Evolutionary conservation across 2,329 filamentous ascomycete species (phyloP), one percentile per base, ranked within the genome.

Genomic region (Rhinocladiella similis): DNA sequence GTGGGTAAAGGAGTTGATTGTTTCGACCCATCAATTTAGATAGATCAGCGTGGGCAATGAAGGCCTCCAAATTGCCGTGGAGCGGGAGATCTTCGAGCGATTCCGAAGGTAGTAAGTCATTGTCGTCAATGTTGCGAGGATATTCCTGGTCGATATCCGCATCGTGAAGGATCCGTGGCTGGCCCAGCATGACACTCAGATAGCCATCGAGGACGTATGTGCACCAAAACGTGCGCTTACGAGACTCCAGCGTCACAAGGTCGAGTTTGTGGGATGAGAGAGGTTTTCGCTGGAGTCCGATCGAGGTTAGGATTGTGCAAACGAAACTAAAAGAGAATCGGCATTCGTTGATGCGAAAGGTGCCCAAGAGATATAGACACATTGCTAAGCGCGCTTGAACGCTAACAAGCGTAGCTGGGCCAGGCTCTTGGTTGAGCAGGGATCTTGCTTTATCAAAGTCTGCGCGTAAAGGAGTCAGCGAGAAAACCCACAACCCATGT

Each of bases 171-270:
- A 84, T 75, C 6, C 82, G 69, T 1, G 84, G 84, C 5, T 84
- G 74, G 0, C 84, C 84, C 27, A 86, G 79, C 16, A 85, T 81
- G n/a, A 85, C 81, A 20, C 82, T 81, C 1, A 87, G 71, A 54
- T 86, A 86, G 49, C 82, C 84, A 65, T 88, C 84, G 1, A 87
- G 69, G 0, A 80, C 81, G 63, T 87, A 87, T 0, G 81, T 79
- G 2, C 79, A 79, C 84, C 84, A 87, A 50, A 88, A 87, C 0
- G 83, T 77, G 6, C 84, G 73, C 54, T 81, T 81, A 1, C 80
- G 75, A 41, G 81, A 80, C 57, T 87, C 82, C 38, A 69, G 60
- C n/a, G 74, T 69, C 14, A 75, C 56, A 47, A 70, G 69, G 7
- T 67, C 68, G 20, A 69, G 69, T 10, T 64, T 67, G 9, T 63